phyloP scores from a whole-genome alignment of 2,329 filamentous ascomycete genomes.

The Epichloe brachyelytri region DNA sequence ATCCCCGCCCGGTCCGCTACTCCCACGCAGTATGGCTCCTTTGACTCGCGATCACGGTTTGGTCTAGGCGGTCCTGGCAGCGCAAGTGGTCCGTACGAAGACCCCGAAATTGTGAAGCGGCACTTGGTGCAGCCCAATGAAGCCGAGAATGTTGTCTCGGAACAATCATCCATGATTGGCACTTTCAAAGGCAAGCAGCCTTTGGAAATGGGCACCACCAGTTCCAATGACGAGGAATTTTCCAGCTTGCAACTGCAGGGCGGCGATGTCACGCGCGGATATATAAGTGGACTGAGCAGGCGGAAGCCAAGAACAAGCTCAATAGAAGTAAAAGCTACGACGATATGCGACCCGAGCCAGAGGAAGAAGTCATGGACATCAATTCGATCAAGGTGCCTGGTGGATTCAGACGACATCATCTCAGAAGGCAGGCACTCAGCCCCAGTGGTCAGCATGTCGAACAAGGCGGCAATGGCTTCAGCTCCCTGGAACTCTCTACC shows the following conservation, averaged over 20 bases:
- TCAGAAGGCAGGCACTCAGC: conserved; percentile 62
- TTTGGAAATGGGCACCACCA: conserved; percentile 22
- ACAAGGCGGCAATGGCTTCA: conserved; percentile 20
- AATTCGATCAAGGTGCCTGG: conserved; percentile 85
- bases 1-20: conserved; percentile 31
- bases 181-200: conserved; percentile 41
- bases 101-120: conserved; percentile 80
- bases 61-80: conserved; percentile 21
- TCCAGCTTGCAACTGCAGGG: conserved; percentile 88
- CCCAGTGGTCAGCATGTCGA: conserved; percentile 26
- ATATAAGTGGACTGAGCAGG: conserved; percentile 92
- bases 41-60: conserved; percentile 53
- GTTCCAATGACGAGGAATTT: conserved; percentile 65
- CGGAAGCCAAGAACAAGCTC: conserved; percentile 54
- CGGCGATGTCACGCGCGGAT: conserved; percentile 87
- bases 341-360: conserved; percentile 61
- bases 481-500: conserved; percentile 17
- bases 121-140: conserved; percentile 67
- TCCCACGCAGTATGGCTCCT: conserved; percentile 72
- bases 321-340: conserved; percentile 84
- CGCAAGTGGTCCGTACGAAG: conserved; percentile 55
- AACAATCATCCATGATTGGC: conserved; percentile 32
- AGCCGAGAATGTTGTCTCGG: conserved; percentile 27
- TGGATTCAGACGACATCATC: conserved; percentile 81
- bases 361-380: conserved; percentile 72